Evolutionary conservation across 768 basidiomycete genomes (phyloP).

Genomic region (Ramaria sp.): DNA sequence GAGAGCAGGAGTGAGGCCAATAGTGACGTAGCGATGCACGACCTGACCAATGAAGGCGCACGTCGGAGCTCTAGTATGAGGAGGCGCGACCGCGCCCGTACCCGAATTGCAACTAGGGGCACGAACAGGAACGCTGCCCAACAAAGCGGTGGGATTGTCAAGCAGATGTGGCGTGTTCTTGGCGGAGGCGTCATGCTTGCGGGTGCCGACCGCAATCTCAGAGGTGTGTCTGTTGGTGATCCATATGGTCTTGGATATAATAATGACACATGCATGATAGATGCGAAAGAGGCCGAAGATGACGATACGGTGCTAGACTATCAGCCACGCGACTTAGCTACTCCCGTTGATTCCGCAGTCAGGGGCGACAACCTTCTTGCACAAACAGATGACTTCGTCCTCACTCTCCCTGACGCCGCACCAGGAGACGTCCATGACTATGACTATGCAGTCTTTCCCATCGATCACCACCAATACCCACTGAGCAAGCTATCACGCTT

Average conservation of each 20-base stretch:
- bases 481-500: not conserved
- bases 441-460: not conserved
- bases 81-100: not conserved
- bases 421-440: not conserved
- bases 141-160: not conserved
- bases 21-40: not conserved
- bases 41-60: not conserved
- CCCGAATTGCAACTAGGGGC: not conserved
- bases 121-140: not conserved
- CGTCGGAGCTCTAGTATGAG: not conserved
- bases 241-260: not conserved
- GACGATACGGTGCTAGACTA: not conserved
- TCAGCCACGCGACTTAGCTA: not conserved
- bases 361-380: not conserved
- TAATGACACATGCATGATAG: not conserved
- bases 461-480: not conserved
- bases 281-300: not conserved
- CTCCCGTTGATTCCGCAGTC: not conserved
- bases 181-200: constrained; percentile 6
- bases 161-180: constrained; percentile 6
- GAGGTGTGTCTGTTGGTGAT: not conserved
- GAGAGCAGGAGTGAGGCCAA: not conserved
- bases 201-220: not conserved
- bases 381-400: not conserved
- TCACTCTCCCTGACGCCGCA: not conserved